Conservation (phyloP, 2,329 filamentous ascomycete genomes). For the Aspergillus glaucus region DNA sequence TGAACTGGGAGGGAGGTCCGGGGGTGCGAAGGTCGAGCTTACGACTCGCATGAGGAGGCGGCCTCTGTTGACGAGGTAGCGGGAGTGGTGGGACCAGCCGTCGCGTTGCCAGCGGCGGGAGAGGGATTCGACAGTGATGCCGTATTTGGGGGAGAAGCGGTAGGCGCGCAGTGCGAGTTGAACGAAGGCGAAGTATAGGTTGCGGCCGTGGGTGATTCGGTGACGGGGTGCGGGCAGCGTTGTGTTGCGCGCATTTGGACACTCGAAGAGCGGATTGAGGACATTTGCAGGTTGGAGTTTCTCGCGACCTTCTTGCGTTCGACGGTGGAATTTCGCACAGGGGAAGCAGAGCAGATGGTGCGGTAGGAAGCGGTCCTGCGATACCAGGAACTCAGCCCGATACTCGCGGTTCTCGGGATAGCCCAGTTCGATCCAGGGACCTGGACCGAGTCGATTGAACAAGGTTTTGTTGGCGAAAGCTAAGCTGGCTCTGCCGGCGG, state of each 20-base stretch:
- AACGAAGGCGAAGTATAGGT: constrained; percentile 53
- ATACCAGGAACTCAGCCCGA: constrained; percentile 46
- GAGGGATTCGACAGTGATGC: constrained; percentile 43
- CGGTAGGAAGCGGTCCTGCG: constrained; percentile 47
- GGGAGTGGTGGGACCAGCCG: constrained; percentile 51
- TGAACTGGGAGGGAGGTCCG: constrained; percentile 46
- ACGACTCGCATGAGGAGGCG: constrained; percentile 54
- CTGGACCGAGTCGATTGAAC: constrained; percentile 35
- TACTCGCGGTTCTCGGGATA: constrained; percentile 40
- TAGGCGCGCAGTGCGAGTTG: constrained; percentile 50
- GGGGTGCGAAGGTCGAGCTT: constrained; percentile 48
- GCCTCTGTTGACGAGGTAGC: constrained; percentile 49
- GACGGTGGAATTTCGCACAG: constrained; percentile 51
- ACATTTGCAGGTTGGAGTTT: constrained; percentile 48
- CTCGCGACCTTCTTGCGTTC: constrained; percentile 49
- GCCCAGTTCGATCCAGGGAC: constrained; percentile 35
- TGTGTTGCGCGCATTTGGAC: constrained; percentile 48
- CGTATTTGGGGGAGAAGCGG: constrained; percentile 43
- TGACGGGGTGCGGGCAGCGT: constrained; percentile 44
- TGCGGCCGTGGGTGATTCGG: constrained; percentile 49
- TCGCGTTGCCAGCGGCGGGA: constrained; percentile 50
- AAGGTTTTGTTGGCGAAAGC: constrained; percentile 46
- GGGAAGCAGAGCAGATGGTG: constrained; percentile 55
- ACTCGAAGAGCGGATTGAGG: constrained; percentile 52
- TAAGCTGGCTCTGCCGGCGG: constrained; percentile 45